A percentile compares a stretch with the other conserved stretches of the same genome.
These are phyloP conservation scores for Nidularia sp. DNA, from an alignment of 768 basidiomycete species.

Conservation along the genomic window DNA sequence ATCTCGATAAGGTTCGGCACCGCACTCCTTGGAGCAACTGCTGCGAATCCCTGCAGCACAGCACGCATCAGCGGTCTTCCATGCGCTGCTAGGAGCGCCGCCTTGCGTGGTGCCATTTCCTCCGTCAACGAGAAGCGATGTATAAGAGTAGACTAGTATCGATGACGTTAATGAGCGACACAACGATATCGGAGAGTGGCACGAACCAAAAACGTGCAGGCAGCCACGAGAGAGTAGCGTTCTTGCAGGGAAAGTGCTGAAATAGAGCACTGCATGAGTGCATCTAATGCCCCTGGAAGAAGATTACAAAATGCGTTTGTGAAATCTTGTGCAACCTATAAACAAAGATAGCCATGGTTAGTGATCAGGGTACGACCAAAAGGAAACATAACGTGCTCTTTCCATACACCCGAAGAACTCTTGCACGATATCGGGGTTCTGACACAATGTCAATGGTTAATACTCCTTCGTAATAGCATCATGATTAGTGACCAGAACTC, in stretches of 20 bases:
- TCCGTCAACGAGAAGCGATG: constrained; percentile 63
- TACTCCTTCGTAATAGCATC: background rate
- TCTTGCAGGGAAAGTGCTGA: constrained; percentile 71
- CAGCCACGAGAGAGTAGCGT: constrained; percentile 79
- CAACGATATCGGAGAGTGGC: background rate
- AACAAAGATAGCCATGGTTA: background rate
- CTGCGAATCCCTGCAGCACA: constrained; percentile 76
- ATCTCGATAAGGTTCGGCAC: constrained; percentile 84
- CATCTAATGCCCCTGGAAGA: constrained; percentile 59
- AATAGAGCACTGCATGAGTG: constrained; percentile 67
- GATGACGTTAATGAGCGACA: background rate
- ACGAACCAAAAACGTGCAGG: constrained; percentile 79
- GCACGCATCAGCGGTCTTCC: constrained; percentile 72
- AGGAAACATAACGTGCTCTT: constrained; percentile 38
- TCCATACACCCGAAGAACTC: constrained; percentile 85
- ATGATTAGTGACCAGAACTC: constrained; percentile 16
- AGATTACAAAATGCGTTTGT: constrained; percentile 56
- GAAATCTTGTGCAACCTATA: constrained; percentile 50
- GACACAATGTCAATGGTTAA: background rate
- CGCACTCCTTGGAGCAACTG: constrained; percentile 78
- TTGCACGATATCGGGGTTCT: constrained; percentile 93
- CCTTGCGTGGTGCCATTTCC: constrained; percentile 49
- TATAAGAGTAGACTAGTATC: constrained; percentile 54
- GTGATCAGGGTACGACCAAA: constrained; percentile 60
- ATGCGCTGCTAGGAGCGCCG: constrained; percentile 37